Base-by-base conservation (phyloP, 2,329 filamentous ascomycete genomes). In the Monilinia vaccinii-corymbosi region DNA sequence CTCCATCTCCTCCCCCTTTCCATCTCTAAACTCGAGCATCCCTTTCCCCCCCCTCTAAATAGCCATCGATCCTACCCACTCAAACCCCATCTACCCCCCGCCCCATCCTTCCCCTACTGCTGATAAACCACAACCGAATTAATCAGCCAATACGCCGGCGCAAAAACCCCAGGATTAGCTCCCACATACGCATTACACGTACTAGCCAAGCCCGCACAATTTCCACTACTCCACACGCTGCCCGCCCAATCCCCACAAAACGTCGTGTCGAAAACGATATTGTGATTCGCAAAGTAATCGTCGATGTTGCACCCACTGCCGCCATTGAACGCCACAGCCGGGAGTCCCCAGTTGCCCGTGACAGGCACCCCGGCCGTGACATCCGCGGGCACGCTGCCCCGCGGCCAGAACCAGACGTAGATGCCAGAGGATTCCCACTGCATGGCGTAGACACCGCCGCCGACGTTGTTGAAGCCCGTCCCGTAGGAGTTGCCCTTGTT, bases 341-440 rank as follows among this genome's bases (percentile, higher is more conserved):
- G 89, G 0, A 72, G 75, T 14, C 84, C 86, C 86, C 91, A 96
- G n/a, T 23, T 69, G 73, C 2, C 75, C 71, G 0, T 90, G 64
- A 89, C 75, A 0, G 91, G 89, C 7, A 67, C 76, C 21, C 79
- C 81, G n/a, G 77, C 72, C 2, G 73, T 69, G 62, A 90, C 82
- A 71, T 92, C 86, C 2, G 73, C 67, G 1, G 89, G 89, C 61
- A 91, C 81, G 18, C 71, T 71, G 62, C 72, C 66, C 34, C 88
- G 86, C 0, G 85, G 78, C 75, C 96, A 96, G 79, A 90, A 93
- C 83, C 85, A 97, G 64, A 96, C 79, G 44, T 80, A 81, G 72
- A 97, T 94, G 64, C 78, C 79, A 0, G 81, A 71, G 31, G 80
- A 79, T 2, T 87, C 90, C 89, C 91, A 96, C 73, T 91, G 85